Percentiles rank a stretch among this genome's conserved stretches.
Conservation (phyloP, 2,329 filamentous ascomycete species). For the Aspergillus fischeri region DNA sequence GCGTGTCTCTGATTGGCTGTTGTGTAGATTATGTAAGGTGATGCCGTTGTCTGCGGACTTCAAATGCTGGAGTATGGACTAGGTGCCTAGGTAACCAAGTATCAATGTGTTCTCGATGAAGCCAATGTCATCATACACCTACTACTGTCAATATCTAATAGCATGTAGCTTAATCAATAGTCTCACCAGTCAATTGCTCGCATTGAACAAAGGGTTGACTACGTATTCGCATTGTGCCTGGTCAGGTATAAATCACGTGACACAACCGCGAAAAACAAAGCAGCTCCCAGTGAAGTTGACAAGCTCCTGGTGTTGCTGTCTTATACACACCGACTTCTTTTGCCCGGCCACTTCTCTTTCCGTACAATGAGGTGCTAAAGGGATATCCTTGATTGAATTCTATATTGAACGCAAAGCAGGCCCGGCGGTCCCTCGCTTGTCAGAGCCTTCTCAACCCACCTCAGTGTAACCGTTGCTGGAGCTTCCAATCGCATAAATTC, state of each 20-base stretch:
- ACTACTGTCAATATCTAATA: background rate
- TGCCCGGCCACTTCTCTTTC: background rate
- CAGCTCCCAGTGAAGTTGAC: background rate
- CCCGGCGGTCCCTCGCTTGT: background rate
- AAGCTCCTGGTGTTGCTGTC: background rate
- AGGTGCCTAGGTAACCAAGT: background rate
- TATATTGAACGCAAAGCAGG: background rate
- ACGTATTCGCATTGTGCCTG: background rate
- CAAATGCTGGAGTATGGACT: background rate
- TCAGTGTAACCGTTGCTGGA: background rate
- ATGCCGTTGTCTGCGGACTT: background rate
- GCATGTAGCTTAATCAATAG: background rate
- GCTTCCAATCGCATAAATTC: background rate
- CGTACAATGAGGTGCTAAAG: conserved; percentile 1
- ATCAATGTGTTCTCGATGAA: background rate
- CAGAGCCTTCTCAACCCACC: background rate
- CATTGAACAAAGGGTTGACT: background rate
- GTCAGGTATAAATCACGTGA: conserved; percentile 10
- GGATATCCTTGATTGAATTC: background rate
- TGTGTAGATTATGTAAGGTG: conserved; percentile 15
- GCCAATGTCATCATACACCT: no score
- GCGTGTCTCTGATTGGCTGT: conserved; percentile 32
- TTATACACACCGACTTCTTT: background rate
- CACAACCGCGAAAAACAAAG: conserved; percentile 13
- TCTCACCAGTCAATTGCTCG: background rate